Base-by-base conservation (phyloP, 73 alveolate species). In the Paramecium octaurelia region DNA sequence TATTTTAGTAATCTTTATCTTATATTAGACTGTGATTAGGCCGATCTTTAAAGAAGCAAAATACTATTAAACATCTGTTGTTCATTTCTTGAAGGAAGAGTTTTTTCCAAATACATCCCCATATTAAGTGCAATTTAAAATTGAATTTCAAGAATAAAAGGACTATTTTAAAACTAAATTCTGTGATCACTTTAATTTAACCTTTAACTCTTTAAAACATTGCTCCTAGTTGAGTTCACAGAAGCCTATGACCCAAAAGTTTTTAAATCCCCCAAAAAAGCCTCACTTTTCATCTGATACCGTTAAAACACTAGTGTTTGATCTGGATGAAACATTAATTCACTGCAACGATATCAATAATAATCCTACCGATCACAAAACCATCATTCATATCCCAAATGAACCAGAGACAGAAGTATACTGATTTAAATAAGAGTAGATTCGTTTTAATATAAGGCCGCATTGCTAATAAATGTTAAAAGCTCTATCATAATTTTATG, bases 271-370 rank as follows among this genome's bases (percentile, higher is more conserved):
- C 3, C 50, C 84, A 8, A 64, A 64, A 27, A 34, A 64, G 7
- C 84, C 84, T 31, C 24, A 29, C 16, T 31, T 64, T 27, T 64
- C 84, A 64, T 31, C 42, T 31, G 50, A 34, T 64, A 12, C 27
- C 9, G 12, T 64, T 12, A 93, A 93, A 48, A 84, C 95, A 6
- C 54, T 93, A 35, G 86, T 95, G 4, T 96, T 97, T 93, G 99
- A 97, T 95, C 86, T 97, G 89, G 99, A 97, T 93, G 99, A 97
- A 92, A 97, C 99, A 35, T 93, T 97, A 58, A 93, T 97, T 31
- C 99, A 97, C 91, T 97, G 98, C 54, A 93, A 85, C 68, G 97
- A 96, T 29, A 95, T 84, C 85, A 92, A 86, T 71, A 73, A 75
- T 83, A 86, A 76, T 31, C 98, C 98, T 1, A 94, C 95, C 38